Base-by-base conservation (phyloP, 129 eudicot genomes). In the Centrapalus pauciflorus region DNA sequence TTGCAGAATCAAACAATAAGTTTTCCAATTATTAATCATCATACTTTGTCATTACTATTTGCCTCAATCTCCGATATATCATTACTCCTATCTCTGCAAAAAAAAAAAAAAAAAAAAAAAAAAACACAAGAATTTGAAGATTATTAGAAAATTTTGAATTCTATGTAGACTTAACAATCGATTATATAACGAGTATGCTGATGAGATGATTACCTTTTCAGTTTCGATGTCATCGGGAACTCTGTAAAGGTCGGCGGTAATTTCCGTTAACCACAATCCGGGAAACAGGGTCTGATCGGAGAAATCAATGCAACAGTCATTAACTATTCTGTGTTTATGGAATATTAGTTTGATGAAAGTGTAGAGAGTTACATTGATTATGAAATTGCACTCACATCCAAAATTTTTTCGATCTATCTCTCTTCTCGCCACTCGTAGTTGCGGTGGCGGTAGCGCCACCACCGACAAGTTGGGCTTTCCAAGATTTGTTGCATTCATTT, bases 231-330 rank as follows among this genome's bases (percentile, higher is more conserved):
- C 37, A 37, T 81, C 86, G 10, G 71, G 58, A 37, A 85, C 85
- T 77, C 76, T 82, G 64, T 85, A 85, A 77, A 58, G 45, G 38
- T 82, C 87, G 2, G 92, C 78, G 48, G 74, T 69, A 34, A 85
- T 63, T 75, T 82, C 83, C 20, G 79, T 67, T 64, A 79, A 50
- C 82, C 78, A 79, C 48, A 78, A 45, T 21, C 83, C 92, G 1
- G 92, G 92, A 61, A 64, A 76, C 2, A 85, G 21, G 7, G 20
- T 67, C 87, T 85, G n/a, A n/a, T n/a, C n/a, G n/a, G n/a, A n/a
- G n/a, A n/a, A n/a, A n/a, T n/a, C n/a, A n/a, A n/a, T n/a, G 85
- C n/a, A n/a, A n/a, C 74, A 34, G 19, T 54, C 70, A 58, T 51
- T 71, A 5, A 13, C n/a, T n/a, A n/a, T n/a, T n/a, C n/a, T n/a